phyloP scores from a whole-genome alignment of 2,329 filamentous ascomycete species.

The Trichoderma pleuroti region DNA sequence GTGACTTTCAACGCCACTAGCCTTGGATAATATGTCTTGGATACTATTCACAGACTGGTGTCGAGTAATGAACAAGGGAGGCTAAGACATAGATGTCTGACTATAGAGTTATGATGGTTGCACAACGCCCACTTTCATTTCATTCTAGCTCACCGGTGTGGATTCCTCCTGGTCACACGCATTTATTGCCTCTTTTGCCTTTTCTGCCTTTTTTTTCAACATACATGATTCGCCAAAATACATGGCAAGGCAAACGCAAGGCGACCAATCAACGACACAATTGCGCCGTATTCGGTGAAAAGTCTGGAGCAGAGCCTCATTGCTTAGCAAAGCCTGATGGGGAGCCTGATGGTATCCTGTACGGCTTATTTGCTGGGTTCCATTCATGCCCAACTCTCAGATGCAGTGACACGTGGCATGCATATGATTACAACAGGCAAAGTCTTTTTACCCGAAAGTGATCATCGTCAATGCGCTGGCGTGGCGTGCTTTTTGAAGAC shows the following conservation, averaged over 20 bases:
- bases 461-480: rapidly evolving
- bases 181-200: background rate
- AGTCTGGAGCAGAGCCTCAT: background rate
- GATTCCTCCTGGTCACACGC: background rate
- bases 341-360: background rate
- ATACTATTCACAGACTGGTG: background rate
- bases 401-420: background rate
- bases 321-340: background rate
- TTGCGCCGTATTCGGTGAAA: background rate
- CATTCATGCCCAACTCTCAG: background rate
- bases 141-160: background rate
- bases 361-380: background rate
- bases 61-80: background rate
- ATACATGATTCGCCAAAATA: background rate
- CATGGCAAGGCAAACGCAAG: background rate
- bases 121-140: background rate
- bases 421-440: background rate
- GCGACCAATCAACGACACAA: background rate
- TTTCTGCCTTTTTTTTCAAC: no score
- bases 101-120: background rate
- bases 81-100: rapidly evolving
- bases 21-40: background rate
- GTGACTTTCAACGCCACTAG: background rate
- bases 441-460: background rate
- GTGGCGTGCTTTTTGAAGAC: background rate